phyloP scores from a whole-genome alignment of 306 rosid species.

The Echinosophora koreensis region DNA sequence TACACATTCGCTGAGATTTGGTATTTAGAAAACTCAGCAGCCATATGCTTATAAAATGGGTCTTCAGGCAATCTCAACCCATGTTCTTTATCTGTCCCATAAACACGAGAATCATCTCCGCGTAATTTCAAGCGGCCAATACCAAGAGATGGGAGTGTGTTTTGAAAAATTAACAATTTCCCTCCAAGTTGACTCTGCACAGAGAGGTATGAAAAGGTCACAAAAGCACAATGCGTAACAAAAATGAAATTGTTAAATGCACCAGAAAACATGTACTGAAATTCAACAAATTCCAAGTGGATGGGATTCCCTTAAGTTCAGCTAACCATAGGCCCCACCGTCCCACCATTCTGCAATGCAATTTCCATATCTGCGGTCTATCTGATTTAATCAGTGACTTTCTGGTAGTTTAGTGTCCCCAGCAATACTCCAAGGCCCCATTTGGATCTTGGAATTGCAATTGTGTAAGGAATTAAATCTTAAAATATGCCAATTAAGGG shows the following conservation, averaged over 20 bases:
- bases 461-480: constrained; percentile 30
- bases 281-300: constrained; percentile 20
- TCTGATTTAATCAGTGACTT: constrained; percentile 33
- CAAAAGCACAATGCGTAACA: constrained; percentile 35
- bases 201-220: constrained; percentile 36
- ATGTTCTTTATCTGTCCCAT: constrained; percentile 97
- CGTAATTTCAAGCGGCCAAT: constrained; percentile 96
- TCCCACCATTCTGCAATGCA: constrained; percentile 34
- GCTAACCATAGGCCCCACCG: constrained; percentile 26
- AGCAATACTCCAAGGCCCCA: constrained; percentile 17
- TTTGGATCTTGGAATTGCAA: constrained; percentile 17
- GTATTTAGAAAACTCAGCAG: constrained; percentile 94
- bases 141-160: constrained; percentile 95
- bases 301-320: constrained; percentile 13
- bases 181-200: constrained; percentile 97
- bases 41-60: constrained; percentile 99
- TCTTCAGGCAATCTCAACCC: constrained; percentile 87
- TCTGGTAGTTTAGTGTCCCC: constrained; percentile 24
- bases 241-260: constrained; percentile 36
- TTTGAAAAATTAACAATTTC: constrained; percentile 93
- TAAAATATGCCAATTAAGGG: constrained; percentile 11
- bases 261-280: constrained; percentile 24
- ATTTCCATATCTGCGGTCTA: constrained; percentile 41
- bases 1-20: constrained; percentile 86
- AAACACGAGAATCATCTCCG: constrained; percentile 93